Evolutionary conservation across 495 filamentous ascomycete genomes (phyloP), one percentile per base, ranked within the genome.

Genomic region (Penicillium nucicola): DNA sequence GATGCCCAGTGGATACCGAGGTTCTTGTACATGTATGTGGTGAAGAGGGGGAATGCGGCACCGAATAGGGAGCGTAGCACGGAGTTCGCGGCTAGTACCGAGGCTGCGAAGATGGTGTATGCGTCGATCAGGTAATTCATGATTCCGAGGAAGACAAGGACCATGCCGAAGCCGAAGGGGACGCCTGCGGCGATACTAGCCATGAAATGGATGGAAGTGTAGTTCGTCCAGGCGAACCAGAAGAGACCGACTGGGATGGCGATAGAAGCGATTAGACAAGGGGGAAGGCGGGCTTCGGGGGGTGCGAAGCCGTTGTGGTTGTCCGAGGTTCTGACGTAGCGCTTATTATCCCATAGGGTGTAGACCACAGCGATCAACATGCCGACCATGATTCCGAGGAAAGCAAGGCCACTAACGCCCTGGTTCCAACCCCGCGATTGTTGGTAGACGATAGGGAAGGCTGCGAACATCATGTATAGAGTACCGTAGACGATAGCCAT

Each of bases 31-130:
- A 93, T 88, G 48, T 86, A 74, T 0, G 78, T 81, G 3, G 89
- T 92, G 75, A 95, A 93, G 0, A 95, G 75, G 2, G 89, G 90
- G 73, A 95, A 93, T 0, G 80, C 85, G n/a, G 88, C 85, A 58
- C 90, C 89, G 62, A 92, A 90, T 25, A 73, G 43, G 2, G 79
- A 82, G 45, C 83, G 78, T 34, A 92, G 68, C 4, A 92, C 82
- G 13, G 84, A 77, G 67, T 88, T 91, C 30, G 88, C 87, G 1
- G 89, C 89, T 13, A 95, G 71, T 1, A 89, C 88, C 1, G 84
- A 88, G 2, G 89, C 89, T 5, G 89, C 88, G 57, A 86, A 93
- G 50, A 92, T 86, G 38, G 84, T 87, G 70, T 91, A 88, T 18
- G 84, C 77, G 61, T 90, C 88, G 55, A 90, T 85, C n/a, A 92